Evolutionary conservation across 257 asterid genomes (phyloP).

Genomic region (Primulina eburnea): DNA sequence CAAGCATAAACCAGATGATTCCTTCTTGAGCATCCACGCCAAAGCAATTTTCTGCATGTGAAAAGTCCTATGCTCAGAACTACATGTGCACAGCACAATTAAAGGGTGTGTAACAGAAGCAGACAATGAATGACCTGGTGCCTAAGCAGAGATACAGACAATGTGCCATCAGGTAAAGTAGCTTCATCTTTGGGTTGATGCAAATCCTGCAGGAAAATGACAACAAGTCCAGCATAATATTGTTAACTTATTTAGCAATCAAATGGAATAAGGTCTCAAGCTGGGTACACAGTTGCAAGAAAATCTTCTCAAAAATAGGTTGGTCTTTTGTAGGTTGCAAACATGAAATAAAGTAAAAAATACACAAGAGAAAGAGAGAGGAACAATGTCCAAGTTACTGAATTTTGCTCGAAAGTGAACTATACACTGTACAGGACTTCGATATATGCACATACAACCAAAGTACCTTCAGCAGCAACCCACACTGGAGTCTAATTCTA

Average conservation of each 20-base stretch:
- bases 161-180: constrained; percentile 59
- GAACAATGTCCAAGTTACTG: neutral
- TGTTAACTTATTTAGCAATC: constrained; percentile 4
- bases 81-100: constrained; percentile 25
- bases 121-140: constrained; percentile 79
- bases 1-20: constrained; percentile 70
- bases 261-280: neutral
- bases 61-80: constrained; percentile 26
- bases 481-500: neutral
- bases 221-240: constrained; percentile 13
- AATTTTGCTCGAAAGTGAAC: too few species aligned
- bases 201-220: constrained; percentile 58
- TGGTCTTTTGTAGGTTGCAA: neutral
- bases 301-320: neutral
- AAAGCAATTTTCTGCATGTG: constrained; percentile 81
- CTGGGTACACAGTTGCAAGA: neutral
- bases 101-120: constrained; percentile 23
- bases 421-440: neutral
- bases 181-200: constrained; percentile 61
- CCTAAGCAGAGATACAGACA: constrained; percentile 91
- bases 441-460: neutral
- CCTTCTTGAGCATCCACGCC: constrained; percentile 91
- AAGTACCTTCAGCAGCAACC: neutral
- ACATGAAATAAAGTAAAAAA: neutral
- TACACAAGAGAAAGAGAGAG: neutral